Base-by-base conservation (phyloP, 2,329 filamentous ascomycete genomes). In the Elsinoe ampelina region DNA sequence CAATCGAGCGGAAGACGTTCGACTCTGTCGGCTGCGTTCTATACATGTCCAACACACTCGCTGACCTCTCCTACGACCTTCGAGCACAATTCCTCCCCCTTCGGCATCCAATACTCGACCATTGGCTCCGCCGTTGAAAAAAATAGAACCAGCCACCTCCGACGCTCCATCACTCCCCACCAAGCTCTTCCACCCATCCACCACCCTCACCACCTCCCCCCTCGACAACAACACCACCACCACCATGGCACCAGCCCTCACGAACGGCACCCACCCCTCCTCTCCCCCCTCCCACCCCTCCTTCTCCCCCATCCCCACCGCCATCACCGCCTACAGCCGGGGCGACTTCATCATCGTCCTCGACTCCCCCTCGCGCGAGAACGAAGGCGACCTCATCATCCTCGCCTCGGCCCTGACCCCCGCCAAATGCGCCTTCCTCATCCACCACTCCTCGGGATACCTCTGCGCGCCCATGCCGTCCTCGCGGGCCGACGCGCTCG, bases 301-400 rank as follows among this genome's bases (percentile, higher is more conserved):
- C 30, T 56, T 56, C 54, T 13, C 39, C 54, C 13, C 19, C 39
- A 56, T 56, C 41, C 54, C 54, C 54, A 15, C 39, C 22, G 54
- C 54, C 26, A 56, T 56, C 22, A 17, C 26, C 12, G 39, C 54
- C 32, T 56, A 45, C 54, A 8, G 26, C 22, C 17, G 38, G 63
- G 90, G 89, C 72, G 85, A 97, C 69, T 97, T 97, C 79, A 86
- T 98, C 70, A 84, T 98, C 60, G 92, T 96, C 36, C 88, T 98
- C 67, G 93, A 98, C 77, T 87, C 89, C 64, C 84, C 89, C 62
- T 82, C 85, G 61, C 91, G 93, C 72, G 93, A 98, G 73, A 98
- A 98, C 72, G 93, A 98, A 80, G 93, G 91, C 72, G 93, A 98
- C 75, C 82, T 98, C 50, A 96, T 97, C 72, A 95, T 97, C 68